Conservation (phyloP, 495 filamentous ascomycete species). For the Aspergillus sclerotioniger region DNA sequence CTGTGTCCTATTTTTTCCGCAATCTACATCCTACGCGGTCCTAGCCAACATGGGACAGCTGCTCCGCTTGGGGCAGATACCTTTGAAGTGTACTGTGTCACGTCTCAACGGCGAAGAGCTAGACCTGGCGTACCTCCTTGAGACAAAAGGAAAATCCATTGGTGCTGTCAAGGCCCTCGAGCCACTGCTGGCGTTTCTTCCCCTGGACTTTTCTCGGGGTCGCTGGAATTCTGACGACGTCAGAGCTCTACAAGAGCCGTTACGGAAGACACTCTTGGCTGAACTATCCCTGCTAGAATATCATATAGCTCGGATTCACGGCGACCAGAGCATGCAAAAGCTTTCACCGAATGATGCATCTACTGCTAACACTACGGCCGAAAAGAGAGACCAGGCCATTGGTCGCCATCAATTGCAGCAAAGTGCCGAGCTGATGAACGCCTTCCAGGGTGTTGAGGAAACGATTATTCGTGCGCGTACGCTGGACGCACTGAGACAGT, state of each 20-base stretch:
- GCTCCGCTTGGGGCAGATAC: conserved; percentile 4
- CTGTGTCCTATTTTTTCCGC: conserved; percentile 21
- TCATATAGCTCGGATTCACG: conserved; percentile 10
- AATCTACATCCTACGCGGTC: conserved; percentile 17
- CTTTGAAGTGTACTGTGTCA: conserved; percentile 6
- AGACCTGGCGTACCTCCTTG: conserved; percentile 1
- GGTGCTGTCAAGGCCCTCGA: conserved; percentile 13
- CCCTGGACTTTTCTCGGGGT: conserved; percentile 20
- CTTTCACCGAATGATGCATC: background rate
- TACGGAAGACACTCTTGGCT: conserved; percentile 14
- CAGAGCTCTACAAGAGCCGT: conserved; percentile 7
- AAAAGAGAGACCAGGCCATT: conserved; percentile 2
- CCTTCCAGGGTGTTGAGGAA: conserved; percentile 11
- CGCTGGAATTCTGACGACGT: conserved; percentile 20
- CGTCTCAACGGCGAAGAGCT: conserved; percentile 8
- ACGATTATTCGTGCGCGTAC: conserved; percentile 6
- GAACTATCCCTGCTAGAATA: conserved; percentile 16
- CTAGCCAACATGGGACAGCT: conserved; percentile 14
- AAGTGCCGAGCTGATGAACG: conserved; percentile 10
- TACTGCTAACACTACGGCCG: background rate
- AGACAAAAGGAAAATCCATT: conserved; percentile 11
- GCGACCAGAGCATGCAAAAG: conserved; percentile 7
- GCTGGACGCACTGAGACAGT: conserved; percentile 7
- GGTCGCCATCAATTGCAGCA: conserved; percentile 12
- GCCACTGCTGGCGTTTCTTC: conserved; percentile 20